Evolutionary conservation across 768 basidiomycete genomes (phyloP), one percentile per base, ranked within the genome.

Genomic region (Lactarius tabidus): DNA sequence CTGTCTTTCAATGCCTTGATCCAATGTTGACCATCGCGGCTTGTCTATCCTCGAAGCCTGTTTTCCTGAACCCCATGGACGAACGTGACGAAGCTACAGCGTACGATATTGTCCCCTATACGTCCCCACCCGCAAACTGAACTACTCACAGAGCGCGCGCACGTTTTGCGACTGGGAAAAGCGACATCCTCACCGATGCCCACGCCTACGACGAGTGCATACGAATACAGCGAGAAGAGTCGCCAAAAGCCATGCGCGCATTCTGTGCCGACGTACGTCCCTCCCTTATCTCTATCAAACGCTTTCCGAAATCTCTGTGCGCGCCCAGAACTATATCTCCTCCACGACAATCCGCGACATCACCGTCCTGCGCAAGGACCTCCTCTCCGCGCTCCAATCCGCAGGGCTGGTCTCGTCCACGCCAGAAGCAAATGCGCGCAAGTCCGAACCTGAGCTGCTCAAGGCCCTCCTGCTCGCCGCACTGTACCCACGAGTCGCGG

Each of bases 391-490:
- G 0, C 83, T 97, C 38, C 75, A 79, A 5, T 84, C 85, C 53
- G 82, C 90, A 43, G 92, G 91, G 6, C 86, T 95, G 71, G 78
- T 89, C 43, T 81, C 84, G 1, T 70, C 77, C 77, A 72, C 2
- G 80, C 86, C 0, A 58, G 94, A 93, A 69, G 72, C 75, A 41
- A 88, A 93, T 73, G 83, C 83, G 64, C 71, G 76, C 1, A n/a
- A n/a, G n/a, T n/a, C n/a, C n/a, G 86, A 91, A 70, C 79, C 81
- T 41, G 92, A 89, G 72, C 82, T 98, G 29, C 75, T 97, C 71
- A 96, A 96, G 74, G 85, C 86, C 7, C 83, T 95, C 66, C 81
- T 97, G 38, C 83, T 93, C 15, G 93, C 92, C 9, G 94, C 93
- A 2, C 81, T 96, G 26, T 95, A 91, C 84, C 93, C 93, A 2